Evolutionary conservation across 2,329 filamentous ascomycete species (phyloP), one percentile per base, ranked within the genome.

Genomic region (Hymenotorrendiella dingleyae): DNA sequence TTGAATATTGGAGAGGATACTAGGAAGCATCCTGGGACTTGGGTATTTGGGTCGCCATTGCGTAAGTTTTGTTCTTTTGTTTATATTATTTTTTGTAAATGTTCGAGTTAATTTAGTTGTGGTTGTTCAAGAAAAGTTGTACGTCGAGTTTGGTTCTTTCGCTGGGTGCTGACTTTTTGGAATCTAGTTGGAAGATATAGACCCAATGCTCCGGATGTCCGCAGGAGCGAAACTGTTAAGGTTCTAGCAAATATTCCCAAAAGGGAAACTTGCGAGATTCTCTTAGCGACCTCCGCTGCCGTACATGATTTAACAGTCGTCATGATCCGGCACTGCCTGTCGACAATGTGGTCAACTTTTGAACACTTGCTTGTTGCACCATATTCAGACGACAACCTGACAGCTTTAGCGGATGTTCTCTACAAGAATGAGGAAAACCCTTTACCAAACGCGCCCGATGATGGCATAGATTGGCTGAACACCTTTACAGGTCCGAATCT

Each of bases 401-500:
- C 36, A n/a, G 29, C 35, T 3, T 44, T 59, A 23, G 48, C 52
- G 8, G 49, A 57, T 35, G 40, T 52, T 1, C 42, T 58, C 12
- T 55, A 56, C 29, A 48, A 52, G 12, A 59, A 56, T 32, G 55
- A 58, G 35, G 55, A 57, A 23, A 42, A 22, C 10, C 53, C 54
- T 14, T 34, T 58, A 19, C 49, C 48, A 6, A 40, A 51, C 10
- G 42, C 48, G 19, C 56, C 56, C 6, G 53, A 54, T 29, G 53
- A 60, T 50, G 53, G 51, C 3, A 26, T 53, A 2, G 54, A 54
- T 22, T 60, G 57, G 56, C 35, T 59, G 3, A 42, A 58, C 14
- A 57, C 52, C 5, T 60, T 58, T 32, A 53, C 40, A 6, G 58
- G 58, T 3, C 30, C 42, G 3, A 57, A 61, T 24, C 23, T 61